Evolutionary conservation across 176 grass and related monocot genomes (phyloP), one percentile per base, ranked within the genome.

Genomic region (Oryza coarctata): DNA sequence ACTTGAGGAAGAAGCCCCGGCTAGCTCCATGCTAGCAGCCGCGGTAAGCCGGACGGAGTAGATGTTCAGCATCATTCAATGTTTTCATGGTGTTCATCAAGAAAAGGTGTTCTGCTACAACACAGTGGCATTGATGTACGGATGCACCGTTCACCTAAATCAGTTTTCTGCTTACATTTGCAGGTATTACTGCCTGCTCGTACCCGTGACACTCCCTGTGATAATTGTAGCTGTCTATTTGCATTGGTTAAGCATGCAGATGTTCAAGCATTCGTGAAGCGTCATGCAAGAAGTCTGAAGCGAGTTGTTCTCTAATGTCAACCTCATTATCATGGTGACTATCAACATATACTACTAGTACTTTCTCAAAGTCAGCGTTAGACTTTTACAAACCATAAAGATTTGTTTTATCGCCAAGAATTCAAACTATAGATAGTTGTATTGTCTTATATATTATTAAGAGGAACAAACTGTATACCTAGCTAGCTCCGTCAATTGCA

Each of bases 221-320:
- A 78, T 93, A 78, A 64, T 98, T 25, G 75, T 88, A 61, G 85
- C 79, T 41, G 84, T 95, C 36, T 95, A 90, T 86, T 76, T 93
- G 28, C 95, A 94, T 52, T 93, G 95, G 95, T 85, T 93, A 57
- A 89, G 82, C 85, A 98, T 98, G 90, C 91, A 93, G 77, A 86
- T 98, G 80, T 94, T 98, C 75, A 98, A 94, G 35, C 95, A 94
- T 74, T 90, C 90, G 12, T 98, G 70, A 98, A 76, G 60, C 30
- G 28, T 55, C 50, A 52, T 50, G 4, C 50, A 7, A 55, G 20
- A 55, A 55, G 20, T 3, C 50, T 58, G 22, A 60, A 60, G 8
- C 4, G 8, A 10, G 14, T 17, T 50, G n/a, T n/a, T 57, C 52
- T n/a, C 55, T 0, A 22, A 55, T 60, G 55, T 2, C 22, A 60